These are phyloP conservation scores for Angomonas desouzai DNA, from an alignment of 208 protist genomes.

Conservation along the genomic window DNA sequence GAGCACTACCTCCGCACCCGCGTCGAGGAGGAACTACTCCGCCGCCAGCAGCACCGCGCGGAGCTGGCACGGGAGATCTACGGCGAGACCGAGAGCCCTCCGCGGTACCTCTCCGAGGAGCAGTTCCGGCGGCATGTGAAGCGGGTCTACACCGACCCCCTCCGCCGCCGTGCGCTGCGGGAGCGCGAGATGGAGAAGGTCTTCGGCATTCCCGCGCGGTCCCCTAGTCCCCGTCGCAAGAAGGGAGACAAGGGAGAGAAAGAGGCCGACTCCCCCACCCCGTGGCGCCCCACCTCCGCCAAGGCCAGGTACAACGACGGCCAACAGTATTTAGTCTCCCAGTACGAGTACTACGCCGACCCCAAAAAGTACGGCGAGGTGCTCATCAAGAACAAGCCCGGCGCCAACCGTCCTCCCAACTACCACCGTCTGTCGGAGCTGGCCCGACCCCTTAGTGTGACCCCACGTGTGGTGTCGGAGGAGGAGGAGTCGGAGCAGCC, in stretches of 20 bases:
- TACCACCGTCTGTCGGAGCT: constrained; percentile 33
- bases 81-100: constrained; percentile 17
- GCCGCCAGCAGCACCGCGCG: constrained; percentile 57
- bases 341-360: constrained; percentile 43
- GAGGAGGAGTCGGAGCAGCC: constrained; percentile 26
- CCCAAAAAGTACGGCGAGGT: constrained; percentile 26
- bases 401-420: constrained; percentile 16
- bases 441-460: constrained; percentile 44
- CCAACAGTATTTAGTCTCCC: constrained; percentile 44
- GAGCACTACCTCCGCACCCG: constrained; percentile 56
- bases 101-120: constrained; percentile 18
- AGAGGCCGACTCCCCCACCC: constrained; percentile 5
- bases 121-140: constrained; percentile 43
- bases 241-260: neutral
- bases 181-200: constrained; percentile 32
- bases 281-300: constrained; percentile 57
- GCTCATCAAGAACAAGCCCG: constrained; percentile 16
- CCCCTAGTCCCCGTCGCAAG: neutral
- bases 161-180: constrained; percentile 33
- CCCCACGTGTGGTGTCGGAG: constrained; percentile 25
- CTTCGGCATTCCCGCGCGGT: constrained; percentile 16
- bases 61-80: constrained; percentile 66
- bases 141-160: constrained; percentile 60
- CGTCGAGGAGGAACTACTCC: constrained; percentile 60
- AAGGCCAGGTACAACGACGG: constrained; percentile 40